A percentile compares a stretch with the other conserved stretches of the same genome.
Evolutionary conservation across 1,284 basidiomycete genomes (phyloP).

Genomic region (Malassezia globosa): DNA sequence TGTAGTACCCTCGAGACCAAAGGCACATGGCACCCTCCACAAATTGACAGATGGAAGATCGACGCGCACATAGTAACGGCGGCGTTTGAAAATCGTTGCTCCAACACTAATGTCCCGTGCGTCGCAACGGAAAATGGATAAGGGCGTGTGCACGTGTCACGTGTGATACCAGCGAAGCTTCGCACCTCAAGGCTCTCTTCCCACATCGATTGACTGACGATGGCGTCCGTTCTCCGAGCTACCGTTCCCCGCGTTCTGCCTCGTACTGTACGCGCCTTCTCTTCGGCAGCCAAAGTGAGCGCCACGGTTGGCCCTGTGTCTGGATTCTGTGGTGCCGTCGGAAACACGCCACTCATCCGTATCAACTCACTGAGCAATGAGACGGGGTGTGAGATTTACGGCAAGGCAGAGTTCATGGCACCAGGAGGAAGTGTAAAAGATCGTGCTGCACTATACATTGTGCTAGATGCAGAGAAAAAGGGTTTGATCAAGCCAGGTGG

Average conservation of each 20-base stretch:
- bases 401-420: slow-evolving; percentile 95
- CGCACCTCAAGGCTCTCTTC: not conserved
- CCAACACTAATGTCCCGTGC: no score
- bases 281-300: not conserved
- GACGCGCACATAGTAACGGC: no score
- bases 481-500: slow-evolving; percentile 75
- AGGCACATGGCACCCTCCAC: no score
- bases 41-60: no score
- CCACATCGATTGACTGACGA: not conserved
- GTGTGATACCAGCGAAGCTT: not conserved
- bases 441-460: slow-evolving; percentile 79
- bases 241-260: slow-evolving; percentile 3
- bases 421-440: slow-evolving; percentile 99
- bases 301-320: slow-evolving; percentile 43
- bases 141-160: no score
- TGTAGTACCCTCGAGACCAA: no score
- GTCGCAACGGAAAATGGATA: no score
- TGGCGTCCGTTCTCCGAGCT: slow-evolving; percentile 1
- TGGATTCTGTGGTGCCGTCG: slow-evolving; percentile 78
- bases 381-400: slow-evolving; percentile 77
- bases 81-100: no score
- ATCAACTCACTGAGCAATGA: slow-evolving; percentile 63
- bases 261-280: not conserved
- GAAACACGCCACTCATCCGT: slow-evolving; percentile 74
- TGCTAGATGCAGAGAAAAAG: slow-evolving; percentile 75